These are phyloP conservation scores for Trichothecium roseum DNA, from an alignment of 2,329 filamentous ascomycete genomes.

Conservation along the genomic window DNA sequence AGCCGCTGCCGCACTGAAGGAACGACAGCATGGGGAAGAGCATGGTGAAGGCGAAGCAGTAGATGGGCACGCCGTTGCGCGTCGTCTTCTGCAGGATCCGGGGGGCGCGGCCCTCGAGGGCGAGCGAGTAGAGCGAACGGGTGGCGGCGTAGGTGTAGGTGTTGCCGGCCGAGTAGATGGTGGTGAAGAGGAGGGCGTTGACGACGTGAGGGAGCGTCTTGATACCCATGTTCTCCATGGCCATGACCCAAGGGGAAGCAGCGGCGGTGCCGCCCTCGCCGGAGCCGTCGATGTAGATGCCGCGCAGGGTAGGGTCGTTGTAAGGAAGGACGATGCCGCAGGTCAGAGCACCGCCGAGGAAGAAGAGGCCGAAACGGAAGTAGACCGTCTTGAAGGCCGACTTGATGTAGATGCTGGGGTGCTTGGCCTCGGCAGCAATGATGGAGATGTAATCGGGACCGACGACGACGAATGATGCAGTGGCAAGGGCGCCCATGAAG, in stretches of 20 bases:
- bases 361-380: conserved; percentile 18
- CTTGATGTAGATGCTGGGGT: conserved; percentile 41
- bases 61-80: conserved; percentile 50
- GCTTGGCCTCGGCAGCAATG: conserved; percentile 54
- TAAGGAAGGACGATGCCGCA: conserved; percentile 20
- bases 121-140: conserved; percentile 38
- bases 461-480: conserved; percentile 35
- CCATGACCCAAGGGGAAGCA: conserved; percentile 48
- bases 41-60: conserved; percentile 43
- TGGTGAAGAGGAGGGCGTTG: conserved; percentile 39
- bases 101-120: conserved; percentile 37
- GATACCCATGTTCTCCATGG: conserved; percentile 43
- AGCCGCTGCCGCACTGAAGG: conserved; percentile 37
- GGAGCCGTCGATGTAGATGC: conserved; percentile 14
- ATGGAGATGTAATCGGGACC: conserved; percentile 53
- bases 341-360: conserved; percentile 19
- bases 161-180: conserved; percentile 36
- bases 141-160: conserved; percentile 42
- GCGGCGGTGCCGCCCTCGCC: conserved; percentile 28
- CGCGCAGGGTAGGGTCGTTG: conserved; percentile 11
- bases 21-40: conserved; percentile 42
- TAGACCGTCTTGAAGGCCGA: conserved; percentile 16
- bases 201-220: conserved; percentile 44
- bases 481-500: conserved; percentile 49
- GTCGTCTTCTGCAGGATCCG: conserved; percentile 47